Evolutionary conservation across 768 basidiomycete species (phyloP).

Genomic region (Boletus barrowsii): DNA sequence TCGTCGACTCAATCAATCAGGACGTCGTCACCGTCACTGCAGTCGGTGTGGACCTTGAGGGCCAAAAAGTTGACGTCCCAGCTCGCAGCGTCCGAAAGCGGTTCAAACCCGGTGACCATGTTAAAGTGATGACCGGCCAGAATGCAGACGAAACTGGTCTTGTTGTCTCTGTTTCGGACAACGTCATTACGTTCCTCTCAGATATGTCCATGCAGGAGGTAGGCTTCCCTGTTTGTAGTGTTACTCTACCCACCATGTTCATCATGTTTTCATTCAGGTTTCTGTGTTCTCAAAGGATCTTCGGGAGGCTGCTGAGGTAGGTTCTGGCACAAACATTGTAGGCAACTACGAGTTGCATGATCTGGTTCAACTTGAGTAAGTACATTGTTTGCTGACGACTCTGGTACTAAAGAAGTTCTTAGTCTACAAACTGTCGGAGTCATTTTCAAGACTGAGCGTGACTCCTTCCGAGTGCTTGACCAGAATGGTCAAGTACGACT

Average conservation of each 20-base stretch:
- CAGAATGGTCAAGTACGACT: conserved; percentile 88
- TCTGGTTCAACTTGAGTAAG: conserved; percentile 93
- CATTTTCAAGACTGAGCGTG: conserved; percentile 95
- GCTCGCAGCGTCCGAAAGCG: conserved; percentile 89
- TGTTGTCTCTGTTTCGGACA: conserved; percentile 87
- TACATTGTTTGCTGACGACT: conserved; percentile 10
- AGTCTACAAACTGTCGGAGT: conserved; percentile 94
- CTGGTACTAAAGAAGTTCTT: conserved; percentile 12
- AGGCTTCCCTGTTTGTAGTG: conserved; percentile 7
- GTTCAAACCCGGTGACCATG: conserved; percentile 96
- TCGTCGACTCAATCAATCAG: conserved; percentile 83
- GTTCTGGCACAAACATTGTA: conserved; percentile 84
- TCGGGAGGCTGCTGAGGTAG: conserved; percentile 95
- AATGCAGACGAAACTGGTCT: conserved; percentile 95
- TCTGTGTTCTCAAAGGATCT: conserved; percentile 97
- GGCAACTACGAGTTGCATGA: conserved; percentile 97
- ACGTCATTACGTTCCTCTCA: conserved; percentile 93
- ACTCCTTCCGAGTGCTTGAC: conserved; percentile 93
- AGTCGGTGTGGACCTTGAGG: conserved; percentile 77
- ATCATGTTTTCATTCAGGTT: conserved; percentile 48
- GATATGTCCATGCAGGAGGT: conserved; percentile 98
- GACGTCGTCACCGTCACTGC: conserved; percentile 86
- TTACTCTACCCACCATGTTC: background rate
- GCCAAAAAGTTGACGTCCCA: conserved; percentile 81
- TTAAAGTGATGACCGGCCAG: conserved; percentile 96